Percentiles rank a stretch among this genome's conserved stretches.
These are phyloP conservation scores for Inonotus hispidus DNA, from an alignment of 1,284 basidiomycete genomes.

Conservation along the genomic window DNA sequence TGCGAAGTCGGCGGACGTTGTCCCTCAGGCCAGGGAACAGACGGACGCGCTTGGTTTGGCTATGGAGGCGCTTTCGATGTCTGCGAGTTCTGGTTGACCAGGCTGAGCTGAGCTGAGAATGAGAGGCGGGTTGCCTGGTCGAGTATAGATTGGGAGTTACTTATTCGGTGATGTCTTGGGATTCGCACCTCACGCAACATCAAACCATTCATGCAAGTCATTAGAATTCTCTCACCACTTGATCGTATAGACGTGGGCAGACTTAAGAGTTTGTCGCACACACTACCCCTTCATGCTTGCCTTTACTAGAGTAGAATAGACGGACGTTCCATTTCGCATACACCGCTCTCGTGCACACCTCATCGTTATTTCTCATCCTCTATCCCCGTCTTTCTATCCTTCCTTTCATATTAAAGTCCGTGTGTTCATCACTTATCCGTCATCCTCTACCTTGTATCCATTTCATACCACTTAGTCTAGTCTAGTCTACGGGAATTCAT, in stretches of 20 bases:
- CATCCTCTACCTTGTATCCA: not conserved
- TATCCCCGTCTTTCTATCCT: not conserved
- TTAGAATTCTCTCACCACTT: not conserved
- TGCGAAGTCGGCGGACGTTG: constrained; percentile 34
- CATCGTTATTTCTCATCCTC: not conserved
- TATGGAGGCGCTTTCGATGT: constrained; percentile 50
- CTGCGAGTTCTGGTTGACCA: constrained; percentile 8
- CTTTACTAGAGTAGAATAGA: not conserved
- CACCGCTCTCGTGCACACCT: not conserved
- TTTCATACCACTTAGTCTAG: too few species aligned
- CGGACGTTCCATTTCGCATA: not conserved
- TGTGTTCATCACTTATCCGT: too few species aligned
- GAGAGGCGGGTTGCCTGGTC: not conserved
- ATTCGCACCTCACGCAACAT: too few species aligned
- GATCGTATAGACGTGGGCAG: not conserved
- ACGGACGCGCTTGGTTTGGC: constrained; percentile 66
- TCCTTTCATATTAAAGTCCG: too few species aligned
- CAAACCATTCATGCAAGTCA: not conserved
- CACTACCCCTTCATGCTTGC: not conserved
- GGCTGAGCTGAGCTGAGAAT: too few species aligned
- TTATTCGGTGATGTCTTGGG: not conserved
- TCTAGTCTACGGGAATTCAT: not conserved
- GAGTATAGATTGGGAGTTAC: not conserved
- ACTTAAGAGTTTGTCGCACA: not conserved
- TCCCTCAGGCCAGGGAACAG: constrained; percentile 34